These are phyloP conservation scores for Venturia aucupariae DNA, from an alignment of 2,329 filamentous ascomycete species.

Conservation along the genomic window DNA sequence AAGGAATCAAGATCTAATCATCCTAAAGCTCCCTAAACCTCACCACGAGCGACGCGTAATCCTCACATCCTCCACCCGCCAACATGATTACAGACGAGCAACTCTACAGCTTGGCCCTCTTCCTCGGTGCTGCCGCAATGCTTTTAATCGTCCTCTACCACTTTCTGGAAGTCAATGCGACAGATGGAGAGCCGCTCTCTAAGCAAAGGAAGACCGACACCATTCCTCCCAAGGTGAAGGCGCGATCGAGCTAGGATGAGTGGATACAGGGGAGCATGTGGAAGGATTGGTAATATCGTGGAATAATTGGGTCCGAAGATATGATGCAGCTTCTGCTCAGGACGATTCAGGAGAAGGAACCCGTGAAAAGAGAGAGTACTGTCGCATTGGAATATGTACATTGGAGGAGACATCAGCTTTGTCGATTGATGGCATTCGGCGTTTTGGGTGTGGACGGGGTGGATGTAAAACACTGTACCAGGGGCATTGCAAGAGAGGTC, in stretches of 20 bases:
- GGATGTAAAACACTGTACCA: neutral
- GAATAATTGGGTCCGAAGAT: neutral
- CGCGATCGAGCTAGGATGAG: conserved; percentile 8
- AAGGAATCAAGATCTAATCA: neutral
- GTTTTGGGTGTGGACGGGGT: neutral
- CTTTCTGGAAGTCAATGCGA: conserved; percentile 90
- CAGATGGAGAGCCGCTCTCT: conserved; percentile 32
- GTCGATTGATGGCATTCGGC: neutral
- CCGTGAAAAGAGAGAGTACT: neutral
- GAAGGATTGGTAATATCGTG: neutral
- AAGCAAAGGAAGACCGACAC: conserved; percentile 3
- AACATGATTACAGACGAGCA: conserved; percentile 92
- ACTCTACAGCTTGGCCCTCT: conserved; percentile 84
- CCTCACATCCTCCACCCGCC: conserved; percentile 19
- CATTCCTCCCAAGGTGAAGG: conserved; percentile 3
- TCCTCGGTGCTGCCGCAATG: conserved; percentile 84
- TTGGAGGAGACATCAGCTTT: neutral
- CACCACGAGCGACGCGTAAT: neutral
- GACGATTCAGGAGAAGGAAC: neutral
- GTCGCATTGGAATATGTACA: neutral
- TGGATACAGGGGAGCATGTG: neutral
- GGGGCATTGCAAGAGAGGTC: neutral
- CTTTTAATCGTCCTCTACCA: conserved; percentile 90
- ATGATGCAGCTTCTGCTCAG: neutral
- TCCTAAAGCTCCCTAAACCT: conserved; percentile 2